Evolutionary conservation across 208 protist genomes (phyloP).

Genomic region (Wallacemonas sp.): DNA sequence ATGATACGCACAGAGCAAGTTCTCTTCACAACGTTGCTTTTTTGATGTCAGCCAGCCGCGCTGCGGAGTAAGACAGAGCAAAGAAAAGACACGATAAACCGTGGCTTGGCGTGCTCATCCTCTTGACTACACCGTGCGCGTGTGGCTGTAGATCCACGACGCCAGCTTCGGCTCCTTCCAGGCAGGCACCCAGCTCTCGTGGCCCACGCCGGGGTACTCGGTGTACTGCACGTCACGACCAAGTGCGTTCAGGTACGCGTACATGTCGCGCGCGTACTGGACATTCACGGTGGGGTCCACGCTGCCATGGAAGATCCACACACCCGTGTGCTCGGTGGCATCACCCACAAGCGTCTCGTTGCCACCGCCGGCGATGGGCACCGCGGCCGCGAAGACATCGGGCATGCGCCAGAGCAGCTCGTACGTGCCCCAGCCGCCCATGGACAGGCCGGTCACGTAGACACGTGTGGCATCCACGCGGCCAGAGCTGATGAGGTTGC

Average conservation of each 20-base stretch:
- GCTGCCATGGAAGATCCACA: constrained; percentile 13
- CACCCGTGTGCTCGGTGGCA: background rate
- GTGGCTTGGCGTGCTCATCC: background rate
- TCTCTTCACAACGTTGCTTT: too few relatives aligned
- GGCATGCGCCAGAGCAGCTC: constrained; percentile 17
- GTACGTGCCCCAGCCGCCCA: constrained; percentile 11
- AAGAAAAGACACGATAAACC: background rate
- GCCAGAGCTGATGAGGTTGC: constrained; percentile 9
- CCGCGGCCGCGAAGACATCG: background rate
- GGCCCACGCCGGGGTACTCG: constrained; percentile 14
- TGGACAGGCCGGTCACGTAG: constrained; percentile 5
- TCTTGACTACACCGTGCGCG: background rate
- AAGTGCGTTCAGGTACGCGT: background rate
- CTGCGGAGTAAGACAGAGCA: background rate
- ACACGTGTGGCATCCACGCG: constrained; percentile 5
- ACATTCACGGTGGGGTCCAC: background rate
- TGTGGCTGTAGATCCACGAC: constrained; percentile 12
- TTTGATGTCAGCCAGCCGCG: background rate
- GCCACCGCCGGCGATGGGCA: constrained; percentile 2
- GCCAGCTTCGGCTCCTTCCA: constrained; percentile 6
- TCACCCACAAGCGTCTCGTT: constrained; percentile 12
- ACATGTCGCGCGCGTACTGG: constrained; percentile 10
- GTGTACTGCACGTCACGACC: constrained; percentile 15
- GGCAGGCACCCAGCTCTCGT: constrained; percentile 11
- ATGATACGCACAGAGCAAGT: background rate